Conservation (phyloP, 805 yeast genomes). For the Lachancea cidri region DNA sequence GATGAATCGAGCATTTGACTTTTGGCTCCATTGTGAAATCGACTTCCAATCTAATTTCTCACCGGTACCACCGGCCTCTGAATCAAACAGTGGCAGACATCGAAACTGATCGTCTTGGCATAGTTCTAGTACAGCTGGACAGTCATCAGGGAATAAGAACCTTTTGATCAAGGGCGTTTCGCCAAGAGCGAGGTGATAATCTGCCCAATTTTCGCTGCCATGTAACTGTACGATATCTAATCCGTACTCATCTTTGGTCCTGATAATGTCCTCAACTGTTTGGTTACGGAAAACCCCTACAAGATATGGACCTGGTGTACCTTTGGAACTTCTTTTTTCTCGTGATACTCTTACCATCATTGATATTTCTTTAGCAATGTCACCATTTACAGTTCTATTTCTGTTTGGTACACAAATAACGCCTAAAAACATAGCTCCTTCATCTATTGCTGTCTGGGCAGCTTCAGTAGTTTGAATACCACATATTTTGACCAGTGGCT, state of each 20-base stretch:
- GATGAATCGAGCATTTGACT: constrained; percentile 38
- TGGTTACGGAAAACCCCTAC: constrained; percentile 94
- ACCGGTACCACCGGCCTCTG: constrained; percentile 93
- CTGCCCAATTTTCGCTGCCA: constrained; percentile 51
- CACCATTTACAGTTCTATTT: constrained; percentile 56
- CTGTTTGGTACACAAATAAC: constrained; percentile 82
- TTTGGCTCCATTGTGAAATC: constrained; percentile 36
- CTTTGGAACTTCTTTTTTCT: constrained; percentile 13
- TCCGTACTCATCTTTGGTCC: constrained; percentile 36
- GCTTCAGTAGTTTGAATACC: constrained; percentile 68
- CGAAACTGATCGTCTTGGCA: background rate
- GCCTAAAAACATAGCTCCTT: constrained; percentile 77
- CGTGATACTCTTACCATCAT: constrained; percentile 33
- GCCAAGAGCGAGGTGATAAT: constrained; percentile 32
- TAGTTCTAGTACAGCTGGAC: constrained; percentile 32
- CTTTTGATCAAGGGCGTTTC: constrained; percentile 66
- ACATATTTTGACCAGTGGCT: constrained; percentile 61
- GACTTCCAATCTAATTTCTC: constrained; percentile 67
- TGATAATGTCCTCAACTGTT: constrained; percentile 52
- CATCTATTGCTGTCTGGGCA: constrained; percentile 61
- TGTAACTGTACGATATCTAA: constrained; percentile 86
- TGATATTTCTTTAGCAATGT: constrained; percentile 45
- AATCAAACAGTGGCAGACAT: constrained; percentile 58
- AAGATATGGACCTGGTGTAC: constrained; percentile 52
- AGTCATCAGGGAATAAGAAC: constrained; percentile 54